A percentile compares a stretch with the other conserved stretches of the same genome.
These are phyloP conservation scores for Ciborinia camelliae DNA, from an alignment of 2,329 filamentous ascomycete species.

Conservation along the genomic window DNA sequence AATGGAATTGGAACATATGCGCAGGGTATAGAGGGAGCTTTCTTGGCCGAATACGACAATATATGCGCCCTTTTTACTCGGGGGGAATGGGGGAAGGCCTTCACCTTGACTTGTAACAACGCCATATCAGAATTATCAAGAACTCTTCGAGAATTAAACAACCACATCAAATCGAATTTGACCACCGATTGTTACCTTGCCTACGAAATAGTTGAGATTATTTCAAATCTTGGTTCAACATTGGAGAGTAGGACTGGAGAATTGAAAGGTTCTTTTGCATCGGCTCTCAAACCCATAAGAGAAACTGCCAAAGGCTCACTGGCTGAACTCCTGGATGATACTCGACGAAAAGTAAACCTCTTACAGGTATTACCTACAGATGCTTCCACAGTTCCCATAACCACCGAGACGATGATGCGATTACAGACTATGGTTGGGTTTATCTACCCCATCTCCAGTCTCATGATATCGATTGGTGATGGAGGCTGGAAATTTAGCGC, in stretches of 20 bases:
- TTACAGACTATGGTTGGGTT: conserved; percentile 86
- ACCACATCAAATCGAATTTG: conserved; percentile 81
- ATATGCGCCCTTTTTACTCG: conserved; percentile 82
- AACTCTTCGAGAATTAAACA: conserved; percentile 84
- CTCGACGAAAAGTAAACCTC: conserved; percentile 62
- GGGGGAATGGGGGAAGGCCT: conserved; percentile 78
- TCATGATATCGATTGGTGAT: conserved; percentile 89
- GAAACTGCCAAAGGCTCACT: conserved; percentile 90
- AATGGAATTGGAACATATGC: conserved; percentile 92
- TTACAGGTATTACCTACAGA: conserved; percentile 71
- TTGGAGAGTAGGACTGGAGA: conserved; percentile 82
- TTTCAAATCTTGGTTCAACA: conserved; percentile 73
- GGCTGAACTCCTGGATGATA: conserved; percentile 79
- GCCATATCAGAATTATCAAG: conserved; percentile 78
- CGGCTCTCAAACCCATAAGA: conserved; percentile 82
- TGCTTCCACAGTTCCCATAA: conserved; percentile 72
- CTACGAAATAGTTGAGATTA: conserved; percentile 91
- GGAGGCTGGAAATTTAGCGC: conserved; percentile 73
- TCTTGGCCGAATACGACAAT: conserved; percentile 85
- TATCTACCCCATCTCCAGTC: conserved; percentile 77
- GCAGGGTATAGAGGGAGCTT: conserved; percentile 80
- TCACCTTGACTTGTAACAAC: conserved; percentile 73
- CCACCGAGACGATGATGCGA: conserved; percentile 80
- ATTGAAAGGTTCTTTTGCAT: conserved; percentile 76
- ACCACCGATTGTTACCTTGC: conserved; percentile 91